Conservation (phyloP, 176 grass and related monocot genomes). For the Oryza nivara region DNA sequence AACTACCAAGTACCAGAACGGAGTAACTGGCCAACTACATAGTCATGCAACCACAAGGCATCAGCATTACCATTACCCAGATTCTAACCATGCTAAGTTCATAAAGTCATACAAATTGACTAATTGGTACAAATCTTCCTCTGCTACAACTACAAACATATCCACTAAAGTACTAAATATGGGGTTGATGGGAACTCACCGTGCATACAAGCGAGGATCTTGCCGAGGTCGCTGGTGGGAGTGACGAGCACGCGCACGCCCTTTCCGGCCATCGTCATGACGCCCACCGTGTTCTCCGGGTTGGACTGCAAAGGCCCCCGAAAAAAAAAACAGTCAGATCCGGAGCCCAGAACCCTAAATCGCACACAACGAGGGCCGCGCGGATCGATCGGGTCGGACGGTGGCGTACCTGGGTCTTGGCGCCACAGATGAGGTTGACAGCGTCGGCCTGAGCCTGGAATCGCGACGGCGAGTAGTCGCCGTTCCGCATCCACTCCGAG, state of each 20-base stretch:
- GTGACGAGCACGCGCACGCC: slow-evolving; percentile 95
- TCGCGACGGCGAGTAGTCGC: slow-evolving; percentile 84
- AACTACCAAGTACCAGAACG: not conserved
- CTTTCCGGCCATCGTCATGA: slow-evolving; percentile 99
- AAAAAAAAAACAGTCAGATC: slow-evolving; percentile 42
- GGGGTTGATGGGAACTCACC: slow-evolving; percentile 50
- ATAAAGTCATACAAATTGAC: not conserved
- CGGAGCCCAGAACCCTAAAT: slow-evolving; percentile 47
- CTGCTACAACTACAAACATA: not conserved
- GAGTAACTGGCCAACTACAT: not conserved
- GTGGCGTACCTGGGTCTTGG: slow-evolving; percentile 81
- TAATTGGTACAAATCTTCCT: not conserved
- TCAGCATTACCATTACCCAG: not conserved
- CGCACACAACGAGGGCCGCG: not conserved
- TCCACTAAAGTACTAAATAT: not conserved
- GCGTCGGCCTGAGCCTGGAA: slow-evolving; percentile 96
- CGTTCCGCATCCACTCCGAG: slow-evolving; percentile 99
- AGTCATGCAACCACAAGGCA: not conserved
- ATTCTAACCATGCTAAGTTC: not conserved
- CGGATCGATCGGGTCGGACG: slow-evolving; percentile 27
- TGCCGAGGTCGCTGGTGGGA: slow-evolving; percentile 97
- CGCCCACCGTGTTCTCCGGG: slow-evolving; percentile 97
- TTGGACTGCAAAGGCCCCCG: slow-evolving; percentile 68
- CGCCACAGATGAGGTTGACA: slow-evolving; percentile 93
- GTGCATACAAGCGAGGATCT: slow-evolving; percentile 98